A percentile compares a stretch with the other conserved stretches of the same genome.
These are phyloP conservation scores for Parastagonospora nodorum DNA, from an alignment of 2,329 filamentous ascomycete genomes.

Conservation along the genomic window DNA sequence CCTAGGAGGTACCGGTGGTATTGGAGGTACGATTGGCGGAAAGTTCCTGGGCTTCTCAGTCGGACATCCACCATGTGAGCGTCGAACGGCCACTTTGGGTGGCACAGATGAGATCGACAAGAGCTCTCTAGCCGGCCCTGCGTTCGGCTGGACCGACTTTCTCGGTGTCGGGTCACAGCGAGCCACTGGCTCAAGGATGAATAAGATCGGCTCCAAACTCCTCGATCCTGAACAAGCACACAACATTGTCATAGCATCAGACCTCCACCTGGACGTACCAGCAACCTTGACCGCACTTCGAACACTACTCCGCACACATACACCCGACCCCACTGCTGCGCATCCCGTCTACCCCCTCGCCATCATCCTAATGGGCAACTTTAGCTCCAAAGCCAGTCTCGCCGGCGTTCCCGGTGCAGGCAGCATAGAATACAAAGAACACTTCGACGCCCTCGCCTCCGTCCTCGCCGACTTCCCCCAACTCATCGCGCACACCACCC, in stretches of 20 bases:
- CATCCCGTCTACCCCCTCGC: constrained; percentile 70
- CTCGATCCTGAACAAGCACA: constrained; percentile 52
- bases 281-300: constrained; percentile 79
- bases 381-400: constrained; percentile 64
- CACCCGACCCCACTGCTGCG: constrained; percentile 56
- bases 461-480: constrained; percentile 82
- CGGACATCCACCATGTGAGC: constrained; percentile 88
- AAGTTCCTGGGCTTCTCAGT: constrained; percentile 90
- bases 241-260: constrained; percentile 77
- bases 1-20: constrained; percentile 76
- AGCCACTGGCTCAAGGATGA: constrained; percentile 81
- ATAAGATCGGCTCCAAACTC: constrained; percentile 73
- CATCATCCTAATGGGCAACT: constrained; percentile 87
- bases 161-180: constrained; percentile 88
- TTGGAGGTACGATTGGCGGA: constrained; percentile 90
- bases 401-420: constrained; percentile 71
- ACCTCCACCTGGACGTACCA: constrained; percentile 84
- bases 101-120: constrained; percentile 57
- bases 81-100: constrained; percentile 77
- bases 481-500: constrained; percentile 78
- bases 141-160: constrained; percentile 96
- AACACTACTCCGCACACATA: constrained; percentile 78
- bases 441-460: constrained; percentile 85
- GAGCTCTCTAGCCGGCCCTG: constrained; percentile 43
- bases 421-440: constrained; percentile 95